phyloP scores from a whole-genome alignment of 2,329 filamentous ascomycete genomes.

The Fusarium hostae region DNA sequence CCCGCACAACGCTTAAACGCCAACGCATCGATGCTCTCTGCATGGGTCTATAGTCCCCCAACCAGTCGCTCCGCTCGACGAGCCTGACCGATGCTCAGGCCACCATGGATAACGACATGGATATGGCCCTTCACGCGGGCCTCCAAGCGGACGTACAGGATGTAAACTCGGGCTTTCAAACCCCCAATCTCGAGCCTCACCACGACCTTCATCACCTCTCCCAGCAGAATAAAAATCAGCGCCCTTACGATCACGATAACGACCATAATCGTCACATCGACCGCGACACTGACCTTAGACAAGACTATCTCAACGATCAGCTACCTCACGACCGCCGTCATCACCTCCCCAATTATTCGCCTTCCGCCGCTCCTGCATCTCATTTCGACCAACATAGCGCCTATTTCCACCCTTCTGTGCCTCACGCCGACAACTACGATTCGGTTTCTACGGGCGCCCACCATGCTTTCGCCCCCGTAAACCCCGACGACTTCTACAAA shows the following conservation, averaged over 20 bases:
- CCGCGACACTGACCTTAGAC: constrained; percentile 19
- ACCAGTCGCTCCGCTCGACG: constrained; percentile 55
- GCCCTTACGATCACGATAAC: constrained; percentile 46
- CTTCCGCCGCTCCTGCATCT: constrained; percentile 32
- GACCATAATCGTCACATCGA: constrained; percentile 43
- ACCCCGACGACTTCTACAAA: constrained; percentile 68
- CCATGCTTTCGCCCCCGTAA: constrained; percentile 56
- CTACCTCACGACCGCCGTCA: constrained; percentile 34
- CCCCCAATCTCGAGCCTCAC: constrained; percentile 42
- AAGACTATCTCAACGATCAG: constrained; percentile 41
- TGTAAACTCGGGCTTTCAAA: constrained; percentile 37
- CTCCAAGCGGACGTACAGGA: constrained; percentile 44
- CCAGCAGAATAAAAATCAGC: constrained; percentile 47
- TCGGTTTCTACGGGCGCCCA: constrained; percentile 42
- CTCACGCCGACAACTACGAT: constrained; percentile 39
- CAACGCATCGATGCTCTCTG: constrained; percentile 62
- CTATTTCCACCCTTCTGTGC: constrained; percentile 41
- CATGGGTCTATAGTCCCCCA: constrained; percentile 56
- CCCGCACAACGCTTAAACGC: constrained; percentile 51
- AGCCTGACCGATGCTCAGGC: constrained; percentile 58
- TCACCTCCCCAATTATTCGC: constrained; percentile 32
- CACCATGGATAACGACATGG: constrained; percentile 59
- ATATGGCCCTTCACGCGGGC: constrained; percentile 48
- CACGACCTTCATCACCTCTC: constrained; percentile 39
- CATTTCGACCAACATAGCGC: constrained; percentile 30